A percentile compares a stretch with the other conserved stretches of the same genome.
Conservation (phyloP, 441 rosid species). For the Hura crepitans region DNA sequence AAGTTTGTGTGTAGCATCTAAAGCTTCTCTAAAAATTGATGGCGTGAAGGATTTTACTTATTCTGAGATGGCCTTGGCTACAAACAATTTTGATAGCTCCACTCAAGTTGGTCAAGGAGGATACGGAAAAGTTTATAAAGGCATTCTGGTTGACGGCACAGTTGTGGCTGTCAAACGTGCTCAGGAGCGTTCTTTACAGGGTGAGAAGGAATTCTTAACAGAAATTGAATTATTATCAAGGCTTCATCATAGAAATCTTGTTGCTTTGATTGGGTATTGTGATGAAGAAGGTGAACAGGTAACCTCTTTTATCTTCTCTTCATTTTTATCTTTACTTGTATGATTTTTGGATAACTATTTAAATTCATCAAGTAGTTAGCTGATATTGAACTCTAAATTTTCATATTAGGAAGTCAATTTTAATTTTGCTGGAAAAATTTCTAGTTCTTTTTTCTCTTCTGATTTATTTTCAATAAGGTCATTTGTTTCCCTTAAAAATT, state of each 20-base stretch:
- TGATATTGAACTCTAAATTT: background rate
- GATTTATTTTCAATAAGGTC: too few species aligned
- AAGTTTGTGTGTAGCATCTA: conserved; percentile 46
- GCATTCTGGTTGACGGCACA: conserved; percentile 56
- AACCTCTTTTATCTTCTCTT: conserved; percentile 10
- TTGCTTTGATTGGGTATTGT: conserved; percentile 82
- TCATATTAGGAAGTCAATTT: background rate
- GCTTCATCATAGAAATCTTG: conserved; percentile 91
- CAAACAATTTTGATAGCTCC: conserved; percentile 62
- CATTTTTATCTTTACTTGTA: background rate
- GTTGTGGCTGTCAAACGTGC: conserved; percentile 91
- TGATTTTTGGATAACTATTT: background rate
- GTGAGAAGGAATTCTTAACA: conserved; percentile 85
- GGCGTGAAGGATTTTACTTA: conserved; percentile 81
- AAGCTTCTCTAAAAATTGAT: conserved; percentile 61
- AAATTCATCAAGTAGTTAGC: background rate
- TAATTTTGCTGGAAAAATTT: background rate
- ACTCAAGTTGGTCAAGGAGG: conserved; percentile 92
- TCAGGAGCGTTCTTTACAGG: conserved; percentile 86
- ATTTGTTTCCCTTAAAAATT: too few species aligned
- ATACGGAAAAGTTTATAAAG: conserved; percentile 86
- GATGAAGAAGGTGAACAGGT: conserved; percentile 98
- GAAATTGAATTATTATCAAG: conserved; percentile 85
- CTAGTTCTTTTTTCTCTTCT: too few species aligned
- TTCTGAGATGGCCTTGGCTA: conserved; percentile 68